Base-by-base conservation (phyloP, 139 green algal species). In the Tetradesmus obliquus region DNA sequence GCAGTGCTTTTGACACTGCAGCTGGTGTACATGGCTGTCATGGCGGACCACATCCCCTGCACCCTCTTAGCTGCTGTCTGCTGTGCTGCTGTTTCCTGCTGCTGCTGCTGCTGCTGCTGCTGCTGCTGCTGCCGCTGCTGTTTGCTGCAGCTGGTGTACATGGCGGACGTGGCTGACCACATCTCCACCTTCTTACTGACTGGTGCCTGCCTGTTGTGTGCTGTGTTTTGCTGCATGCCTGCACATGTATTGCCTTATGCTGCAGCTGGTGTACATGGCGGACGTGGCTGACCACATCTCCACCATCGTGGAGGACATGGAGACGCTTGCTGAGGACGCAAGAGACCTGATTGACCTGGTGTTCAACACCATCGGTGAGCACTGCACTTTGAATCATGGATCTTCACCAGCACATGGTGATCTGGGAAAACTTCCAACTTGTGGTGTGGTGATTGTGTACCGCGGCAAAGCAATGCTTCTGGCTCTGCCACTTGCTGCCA, bases 201-300 rank as follows among this genome's bases (percentile, higher is more conserved):
- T 45, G 32, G 32, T 45, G 32, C 32, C 62, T 72, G 10, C 10
- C 10, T 72, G 62, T 22, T 72, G 10, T 72, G 62, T 19, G 62
- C 9, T 72, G 2, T 13, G 32, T 24, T 76, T 76, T 76, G 3
- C 5, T 2, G 3, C 66, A 66, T 66, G 57, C 8, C 66, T 24
- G 32, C 32, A 45, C 32, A 45, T 45, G 32, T 45, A 45, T 45
- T 45, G 0, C 32, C 32, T 45, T 45, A 12, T 87, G 82, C 4
- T 90, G 86, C 86, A 90, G 86, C 55, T 84, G 53, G 53, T 84
- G 69, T 91, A 91, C 76, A 20, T 91, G 55, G 55, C 51, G n/a
- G 88, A 91, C 81, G 88, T 91, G 10, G 24, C 81, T 15, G 88
- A 91, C 71, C 88, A 91, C 88, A 86, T 91, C 88, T 80, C 57